Evolutionary conservation across 768 basidiomycete genomes (phyloP), one percentile per base, ranked within the genome.

Genomic region (Amanita phalloides): DNA sequence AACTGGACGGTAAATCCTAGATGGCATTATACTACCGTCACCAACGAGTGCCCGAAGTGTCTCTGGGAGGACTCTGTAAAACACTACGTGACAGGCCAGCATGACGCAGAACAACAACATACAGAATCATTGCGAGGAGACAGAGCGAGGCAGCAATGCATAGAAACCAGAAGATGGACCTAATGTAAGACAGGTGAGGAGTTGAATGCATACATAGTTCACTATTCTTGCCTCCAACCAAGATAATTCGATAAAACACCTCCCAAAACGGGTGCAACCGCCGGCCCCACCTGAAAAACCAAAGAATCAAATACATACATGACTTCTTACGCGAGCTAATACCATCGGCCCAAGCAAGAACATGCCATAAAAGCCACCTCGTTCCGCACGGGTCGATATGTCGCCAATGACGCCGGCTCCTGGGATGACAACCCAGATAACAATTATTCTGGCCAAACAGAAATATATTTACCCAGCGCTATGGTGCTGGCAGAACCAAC

Each of bases 361-460:
- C 6, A 86, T 46, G 2, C 88, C 90, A 51, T 81, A 75, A 65
- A 82, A 89, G 6, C 80, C 76, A 14, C 86, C 90, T 33, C 90
- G 70, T 65, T 92, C 88, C 35, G 76, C 73, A 0, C 78, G 81
- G 1, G 75, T 75, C 4, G 86, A 77, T 25, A 94, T 84, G 61
- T 94, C 90, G 1, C 79, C 79, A 51, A 94, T 76, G 5, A 87
- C 79, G 4, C 90, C 90, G 32, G 84, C 80, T 48, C 83, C 83
- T 80, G 56, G 25, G n/a, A n/a, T 2, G 35, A 28, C 41, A 42
- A 3, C 5, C 26, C 26, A 8, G 25, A 45, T 17, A 45, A 30
- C n/a, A 30, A n/a, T 17, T 14, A 28, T 30, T 17, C 30, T 13
- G 17, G 10, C 6, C 14, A n/a, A 45, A 30, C 25, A n/a, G 8